Base-by-base conservation (phyloP, 306 rosid species). In the Sicyos baderoa region DNA sequence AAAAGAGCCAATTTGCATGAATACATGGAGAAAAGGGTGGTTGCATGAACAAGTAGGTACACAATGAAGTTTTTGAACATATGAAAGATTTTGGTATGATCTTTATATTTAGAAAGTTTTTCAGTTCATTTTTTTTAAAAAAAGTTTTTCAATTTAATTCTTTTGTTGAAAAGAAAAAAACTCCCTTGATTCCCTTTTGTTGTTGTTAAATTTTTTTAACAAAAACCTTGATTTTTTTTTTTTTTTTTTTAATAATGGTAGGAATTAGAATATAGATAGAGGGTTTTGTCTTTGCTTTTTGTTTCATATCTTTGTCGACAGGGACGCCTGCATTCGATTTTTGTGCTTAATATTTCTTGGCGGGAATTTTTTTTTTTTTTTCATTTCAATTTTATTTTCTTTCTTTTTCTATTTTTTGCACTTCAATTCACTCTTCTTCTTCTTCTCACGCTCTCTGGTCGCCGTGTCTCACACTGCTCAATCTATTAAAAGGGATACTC, bases 291-390 rank as follows among this genome's bases (percentile, higher is more conserved):
- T 14, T 50, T n/a, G 19, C 17, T 50, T 17, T 50, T 51, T 51
- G 21, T 51, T 48, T 48, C 17, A 4, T 48, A 11, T 48, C 14
- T 48, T 48, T 13, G 1, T 48, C 52, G 52, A 56, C 16, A 56
- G 35, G 16, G 62, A 56, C 62, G 37, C 37, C 37, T 56, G 62
- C 62, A 11, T 56, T 56, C 62, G 62, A 56, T 56, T 56, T 56
- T 56, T 19, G 62, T 21, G 37, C 62, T 56, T 23, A 18, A 6
- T 17, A 45, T 53, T 56, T 56, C 3, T 21, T 12, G 64, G 64
- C 64, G 64, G 54, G 54, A 51, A 4, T 16, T 16, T 50, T 9
- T 16, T 51, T 16, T 3, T 51, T 1, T 50, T 50, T 3, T 57
- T 10, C 10, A 19, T 18, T 19, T 50, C 29, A 9, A 27, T 21